Percentiles rank a stretch among this genome's conserved stretches.
Conservation (phyloP, 1,284 basidiomycete genomes). For the Meira miltonrushii region DNA sequence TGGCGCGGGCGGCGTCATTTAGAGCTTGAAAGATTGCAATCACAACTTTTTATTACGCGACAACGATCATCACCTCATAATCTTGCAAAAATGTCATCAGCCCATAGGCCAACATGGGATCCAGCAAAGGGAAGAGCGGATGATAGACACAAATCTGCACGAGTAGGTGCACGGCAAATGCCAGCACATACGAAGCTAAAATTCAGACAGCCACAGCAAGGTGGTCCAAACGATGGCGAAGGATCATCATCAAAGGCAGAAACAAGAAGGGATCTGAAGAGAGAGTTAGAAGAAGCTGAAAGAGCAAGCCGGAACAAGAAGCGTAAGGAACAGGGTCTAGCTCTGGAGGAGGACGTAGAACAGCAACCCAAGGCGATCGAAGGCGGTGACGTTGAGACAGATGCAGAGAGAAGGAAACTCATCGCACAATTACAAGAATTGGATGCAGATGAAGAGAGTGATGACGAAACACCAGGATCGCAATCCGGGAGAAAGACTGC, state of each 20-base stretch:
- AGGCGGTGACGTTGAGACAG: constrained; percentile 17
- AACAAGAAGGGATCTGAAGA: constrained; percentile 33
- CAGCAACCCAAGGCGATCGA: constrained; percentile 6
- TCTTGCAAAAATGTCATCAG: constrained; percentile 30
- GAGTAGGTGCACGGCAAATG: constrained; percentile 18
- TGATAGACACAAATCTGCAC: constrained; percentile 24
- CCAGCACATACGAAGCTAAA: constrained; percentile 47
- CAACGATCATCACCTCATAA: neutral
- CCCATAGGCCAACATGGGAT: constrained; percentile 48
- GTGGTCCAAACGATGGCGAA: constrained; percentile 6
- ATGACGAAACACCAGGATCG: neutral
- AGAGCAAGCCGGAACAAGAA: constrained; percentile 24
- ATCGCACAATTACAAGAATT: constrained; percentile 14
- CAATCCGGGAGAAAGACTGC: neutral
- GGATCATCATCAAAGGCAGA: constrained; percentile 2
- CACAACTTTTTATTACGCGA: no score
- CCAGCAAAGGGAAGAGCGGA: constrained; percentile 39
- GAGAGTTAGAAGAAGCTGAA: constrained; percentile 37
- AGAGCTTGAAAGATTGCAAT: no score
- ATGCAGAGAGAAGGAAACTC: constrained; percentile 17
- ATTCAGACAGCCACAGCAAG: constrained; percentile 35
- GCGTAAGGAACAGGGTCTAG: constrained; percentile 19
- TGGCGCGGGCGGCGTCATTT: no score
- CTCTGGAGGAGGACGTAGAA: constrained; percentile 14
- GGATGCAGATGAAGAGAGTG: constrained; percentile 22